Percentiles rank a stretch among this genome's conserved stretches.
phyloP scores from a whole-genome alignment of 805 yeast genomes.

The Kodamaea jinghongensis region DNA sequence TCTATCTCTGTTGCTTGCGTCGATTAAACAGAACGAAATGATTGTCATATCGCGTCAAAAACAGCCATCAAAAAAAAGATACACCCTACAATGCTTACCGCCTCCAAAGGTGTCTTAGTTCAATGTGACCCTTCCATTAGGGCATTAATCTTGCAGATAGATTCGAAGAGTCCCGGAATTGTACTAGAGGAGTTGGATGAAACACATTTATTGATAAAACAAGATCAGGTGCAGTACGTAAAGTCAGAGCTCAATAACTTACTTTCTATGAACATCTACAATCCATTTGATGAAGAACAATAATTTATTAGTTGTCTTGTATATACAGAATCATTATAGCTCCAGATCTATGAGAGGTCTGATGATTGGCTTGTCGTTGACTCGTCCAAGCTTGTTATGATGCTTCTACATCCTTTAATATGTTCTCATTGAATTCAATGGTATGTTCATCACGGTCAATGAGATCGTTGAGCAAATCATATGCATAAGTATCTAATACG shows the following conservation, averaged over 20 bases:
- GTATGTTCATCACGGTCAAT: slow-evolving; percentile 20
- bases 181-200: slow-evolving; percentile 79
- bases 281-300: slow-evolving; percentile 66
- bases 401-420: slow-evolving; percentile 21
- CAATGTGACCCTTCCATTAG: slow-evolving; percentile 87
- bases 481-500: slow-evolving; percentile 50
- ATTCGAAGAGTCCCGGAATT: slow-evolving; percentile 71
- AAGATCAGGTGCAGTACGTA: slow-evolving; percentile 68
- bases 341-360: too few relatives aligned
- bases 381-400: background rate
- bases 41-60: background rate
- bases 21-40: background rate
- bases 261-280: slow-evolving; percentile 79
- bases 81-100: slow-evolving; percentile 34
- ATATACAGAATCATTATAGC: too few relatives aligned
- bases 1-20: too few relatives aligned
- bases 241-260: slow-evolving; percentile 74
- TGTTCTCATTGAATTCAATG: slow-evolving; percentile 24
- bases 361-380: too few relatives aligned
- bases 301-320: background rate
- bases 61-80: background rate
- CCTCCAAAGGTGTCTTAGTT: slow-evolving; percentile 42
- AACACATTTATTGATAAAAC: slow-evolving; percentile 81
- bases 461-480: slow-evolving; percentile 28
- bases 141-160: slow-evolving; percentile 82